Evolutionary conservation across 495 filamentous ascomycete genomes (phyloP).

Genomic region (Penicillium canescens): DNA sequence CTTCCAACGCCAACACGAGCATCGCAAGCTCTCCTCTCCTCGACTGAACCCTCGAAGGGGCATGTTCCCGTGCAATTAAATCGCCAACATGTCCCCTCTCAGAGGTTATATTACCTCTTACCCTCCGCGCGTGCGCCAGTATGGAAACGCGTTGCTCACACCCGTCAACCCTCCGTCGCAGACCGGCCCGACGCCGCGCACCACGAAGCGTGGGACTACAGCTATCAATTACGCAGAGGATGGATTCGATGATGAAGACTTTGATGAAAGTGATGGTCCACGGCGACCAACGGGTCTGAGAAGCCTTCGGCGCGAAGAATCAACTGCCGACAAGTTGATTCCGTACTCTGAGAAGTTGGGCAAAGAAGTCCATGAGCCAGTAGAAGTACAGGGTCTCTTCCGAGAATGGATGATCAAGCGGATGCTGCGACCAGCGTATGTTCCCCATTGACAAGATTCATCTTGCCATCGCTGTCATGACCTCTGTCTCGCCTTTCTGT

Average conservation of each 20-base stretch:
- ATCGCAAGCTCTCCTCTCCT: conserved; percentile 16
- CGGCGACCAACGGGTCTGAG: conserved; percentile 82
- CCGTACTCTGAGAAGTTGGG: conserved; percentile 73
- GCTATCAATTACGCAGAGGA: conserved; percentile 98
- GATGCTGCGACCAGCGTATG: conserved; percentile 54
- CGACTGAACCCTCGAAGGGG: conserved; percentile 30
- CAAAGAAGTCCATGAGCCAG: conserved; percentile 77
- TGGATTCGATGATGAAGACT: conserved; percentile 90
- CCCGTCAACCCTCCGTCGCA: conserved; percentile 75
- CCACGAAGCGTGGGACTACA: conserved; percentile 94
- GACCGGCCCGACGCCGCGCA: conserved; percentile 70
- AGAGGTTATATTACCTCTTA: conserved; percentile 91
- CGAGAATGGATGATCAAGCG: conserved; percentile 91
- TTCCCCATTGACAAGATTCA: conserved; percentile 9
- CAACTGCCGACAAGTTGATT: conserved; percentile 53
- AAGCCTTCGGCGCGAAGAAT: conserved; percentile 78
- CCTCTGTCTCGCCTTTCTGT: background rate
- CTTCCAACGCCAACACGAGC: conserved; percentile 14
- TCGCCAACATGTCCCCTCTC: conserved; percentile 60
- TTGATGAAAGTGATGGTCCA: conserved; percentile 80
- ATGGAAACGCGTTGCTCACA: conserved; percentile 88
- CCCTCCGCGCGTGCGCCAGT: conserved; percentile 85
- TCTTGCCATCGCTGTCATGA: background rate
- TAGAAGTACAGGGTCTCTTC: conserved; percentile 86
- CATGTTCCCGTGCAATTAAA: conserved; percentile 40